Evolutionary conservation across 2,329 filamentous ascomycete genomes (phyloP), one percentile per base, ranked within the genome.

Genomic region (Penicillium glabrum): DNA sequence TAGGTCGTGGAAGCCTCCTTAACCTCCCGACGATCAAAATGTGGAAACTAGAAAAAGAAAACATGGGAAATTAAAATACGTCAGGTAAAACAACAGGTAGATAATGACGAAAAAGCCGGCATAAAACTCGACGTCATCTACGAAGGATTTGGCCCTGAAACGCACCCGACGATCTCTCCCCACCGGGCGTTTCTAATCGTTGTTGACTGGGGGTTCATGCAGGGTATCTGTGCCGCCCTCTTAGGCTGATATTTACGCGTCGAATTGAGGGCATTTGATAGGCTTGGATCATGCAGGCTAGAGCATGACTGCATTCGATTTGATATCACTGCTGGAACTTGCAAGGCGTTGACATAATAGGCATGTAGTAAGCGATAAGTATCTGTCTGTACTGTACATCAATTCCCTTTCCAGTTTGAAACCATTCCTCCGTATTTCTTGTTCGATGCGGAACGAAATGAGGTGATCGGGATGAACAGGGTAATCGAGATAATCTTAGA

Each of bases 401-500:
- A 9, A 10, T 39, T 24, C 21, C 35, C 11, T 29, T 48, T 37
- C 29, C 26, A 9, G 24, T 16, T 16, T 24, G 6, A 48, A 13
- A 21, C 19, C 19, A 19, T 39, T 19, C 8, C n/a, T 23, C 19
- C 16, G 5, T 48, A 5, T 33, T 14, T 5, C n/a, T 14, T 33
- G 11, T 35, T 23, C 6, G 11, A 44, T n/a, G 41, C 7, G 41
- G 41, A 23, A 44, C 8, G 21, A 2, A 24, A 16, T 26, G 23
- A 11, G 39, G 23, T 29, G 27, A 29, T 11, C 41, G 41, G 21
- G 41, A 23, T 13, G 23, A 44, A 14, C n/a, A 11, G 21, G 21
- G 23, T 5, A 21, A 23, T 6, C 10, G 24, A 29, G 16, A 19
- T 5, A 3, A 8, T 16, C 27, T 56, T 56, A 66, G 21, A 65